phyloP scores from a whole-genome alignment of 345 rosid species.

The Noccaea bulbosa region DNA sequence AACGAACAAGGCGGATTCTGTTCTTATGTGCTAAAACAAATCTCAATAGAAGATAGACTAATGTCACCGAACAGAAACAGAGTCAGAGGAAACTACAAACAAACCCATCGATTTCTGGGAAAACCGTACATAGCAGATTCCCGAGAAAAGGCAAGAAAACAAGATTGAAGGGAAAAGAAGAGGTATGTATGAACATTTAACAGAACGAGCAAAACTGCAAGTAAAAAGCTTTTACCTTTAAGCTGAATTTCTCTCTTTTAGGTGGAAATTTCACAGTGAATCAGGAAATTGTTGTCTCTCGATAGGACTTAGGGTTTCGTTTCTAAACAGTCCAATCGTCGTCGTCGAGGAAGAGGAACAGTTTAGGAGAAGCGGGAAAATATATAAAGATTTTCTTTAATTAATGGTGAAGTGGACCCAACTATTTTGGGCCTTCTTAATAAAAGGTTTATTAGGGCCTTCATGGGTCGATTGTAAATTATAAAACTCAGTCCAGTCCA shows the following conservation, averaged over 20 bases:
- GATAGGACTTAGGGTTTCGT: no score
- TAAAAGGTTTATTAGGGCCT: no score
- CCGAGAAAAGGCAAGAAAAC: not conserved
- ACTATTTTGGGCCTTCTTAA: no score
- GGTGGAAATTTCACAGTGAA: not conserved
- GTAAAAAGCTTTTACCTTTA: not conserved
- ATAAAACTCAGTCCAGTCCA: no score
- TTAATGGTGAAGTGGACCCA: no score
- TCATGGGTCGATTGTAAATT: no score
- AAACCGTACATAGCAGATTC: not conserved
- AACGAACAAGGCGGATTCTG: not conserved
- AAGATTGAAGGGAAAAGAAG: not conserved
- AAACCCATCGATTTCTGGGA: not conserved
- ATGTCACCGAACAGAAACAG: not conserved
- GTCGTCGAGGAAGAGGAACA: not conserved
- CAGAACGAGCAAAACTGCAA: not conserved
- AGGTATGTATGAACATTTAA: not conserved
- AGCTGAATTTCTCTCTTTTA: not conserved
- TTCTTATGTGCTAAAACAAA: not conserved
- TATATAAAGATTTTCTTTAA: not conserved
- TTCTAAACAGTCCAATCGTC: no score
- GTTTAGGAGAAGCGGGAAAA: constrained; percentile 1
- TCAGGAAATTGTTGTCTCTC: no score
- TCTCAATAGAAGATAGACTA: not conserved
- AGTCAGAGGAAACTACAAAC: not conserved